Base-by-base conservation (phyloP, 495 filamentous ascomycete species). In the Paragyromitra xinjiangensis region DNA sequence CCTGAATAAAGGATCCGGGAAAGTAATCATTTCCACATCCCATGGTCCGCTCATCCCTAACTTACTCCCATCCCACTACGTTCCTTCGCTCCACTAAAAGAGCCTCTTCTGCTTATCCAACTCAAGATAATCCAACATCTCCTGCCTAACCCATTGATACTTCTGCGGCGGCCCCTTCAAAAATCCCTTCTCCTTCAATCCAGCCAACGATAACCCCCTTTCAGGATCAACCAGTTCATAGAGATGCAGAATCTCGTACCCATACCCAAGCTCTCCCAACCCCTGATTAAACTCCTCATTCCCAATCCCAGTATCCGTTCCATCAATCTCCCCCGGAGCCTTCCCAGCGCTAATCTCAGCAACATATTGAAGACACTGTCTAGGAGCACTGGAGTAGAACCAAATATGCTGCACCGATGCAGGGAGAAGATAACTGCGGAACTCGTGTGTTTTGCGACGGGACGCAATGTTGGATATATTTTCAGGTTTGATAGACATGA, bases 181-280 rank as follows among this genome's bases (percentile, higher is more conserved):
- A 34, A 48, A 48, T 9, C 37, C 51, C 7, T 45, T 59, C 51
- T 45, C 51, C 37, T 42, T 29, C 51, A 58, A 24, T 37, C 9
- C 7, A 14, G 8, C 58, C 24, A 65, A 11, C 11, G 58, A 72
- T 16, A 51, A 5, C 8, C 56, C 40, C 22, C 34, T 29, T 44
- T 37, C 24, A 34, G 51, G 67, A 45, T 63, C 56, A 50, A 50
- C 55, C 19, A 72, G 39, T 37, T 69, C 48, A 16, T 68, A 55
- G 9, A 68, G 29, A n/a, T 59, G 50, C 12, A 34, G 29, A 14
- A 69, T 34, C 53, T 45, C 66, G 16, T 58, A 69, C 39, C n/a
- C 66, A 14, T 59, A 58, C 37, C 22, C 14, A 9, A 22, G n/a
- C 8, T 26, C 11, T 34, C 29, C 29, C 29, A 62, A 1, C 24